phyloP scores from a whole-genome alignment of 441 rosid species.

The Pelargonium fulgidum region DNA sequence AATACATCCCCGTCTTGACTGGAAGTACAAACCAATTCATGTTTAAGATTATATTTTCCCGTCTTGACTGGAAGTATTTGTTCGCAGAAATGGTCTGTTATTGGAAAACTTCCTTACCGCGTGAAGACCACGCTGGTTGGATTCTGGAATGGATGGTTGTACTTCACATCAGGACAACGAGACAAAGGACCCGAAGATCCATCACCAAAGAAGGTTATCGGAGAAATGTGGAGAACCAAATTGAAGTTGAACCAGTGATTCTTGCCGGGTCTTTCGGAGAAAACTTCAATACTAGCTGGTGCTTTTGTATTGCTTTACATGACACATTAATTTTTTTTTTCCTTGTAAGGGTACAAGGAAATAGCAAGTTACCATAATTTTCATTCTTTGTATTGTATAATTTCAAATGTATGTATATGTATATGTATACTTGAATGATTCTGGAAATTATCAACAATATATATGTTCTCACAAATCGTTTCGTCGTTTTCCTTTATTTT shows the following conservation, averaged over 20 bases:
- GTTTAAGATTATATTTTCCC: too few relatives aligned
- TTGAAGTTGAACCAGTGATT: conserved; percentile 41
- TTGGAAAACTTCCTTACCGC: conserved; percentile 80
- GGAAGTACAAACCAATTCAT: too few relatives aligned
- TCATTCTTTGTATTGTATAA: too few relatives aligned
- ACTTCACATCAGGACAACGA: conserved; percentile 91
- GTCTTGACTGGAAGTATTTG: too few relatives aligned
- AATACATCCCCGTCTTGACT: neutral
- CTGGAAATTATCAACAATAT: neutral
- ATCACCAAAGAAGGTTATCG: conserved; percentile 66
- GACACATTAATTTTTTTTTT: too few relatives aligned
- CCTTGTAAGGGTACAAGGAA: too few relatives aligned
- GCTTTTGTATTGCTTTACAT: too few relatives aligned
- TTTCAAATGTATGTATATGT: neutral
- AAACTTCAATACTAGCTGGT: too few relatives aligned
- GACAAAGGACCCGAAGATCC: conserved; percentile 87
- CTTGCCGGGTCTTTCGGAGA: conserved; percentile 13
- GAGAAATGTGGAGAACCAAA: conserved; percentile 90
- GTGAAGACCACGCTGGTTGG: conserved; percentile 88
- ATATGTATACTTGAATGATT: neutral
- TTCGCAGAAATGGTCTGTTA: conserved; percentile 92
- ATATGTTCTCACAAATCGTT: neutral
- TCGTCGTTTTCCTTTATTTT: neutral
- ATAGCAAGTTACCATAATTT: too few relatives aligned
- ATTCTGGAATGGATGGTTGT: conserved; percentile 71